A percentile compares a stretch with the other conserved stretches of the same genome.
These are phyloP conservation scores for Cryphonectria radicalis DNA, from an alignment of 2,329 filamentous ascomycete species.

Conservation along the genomic window DNA sequence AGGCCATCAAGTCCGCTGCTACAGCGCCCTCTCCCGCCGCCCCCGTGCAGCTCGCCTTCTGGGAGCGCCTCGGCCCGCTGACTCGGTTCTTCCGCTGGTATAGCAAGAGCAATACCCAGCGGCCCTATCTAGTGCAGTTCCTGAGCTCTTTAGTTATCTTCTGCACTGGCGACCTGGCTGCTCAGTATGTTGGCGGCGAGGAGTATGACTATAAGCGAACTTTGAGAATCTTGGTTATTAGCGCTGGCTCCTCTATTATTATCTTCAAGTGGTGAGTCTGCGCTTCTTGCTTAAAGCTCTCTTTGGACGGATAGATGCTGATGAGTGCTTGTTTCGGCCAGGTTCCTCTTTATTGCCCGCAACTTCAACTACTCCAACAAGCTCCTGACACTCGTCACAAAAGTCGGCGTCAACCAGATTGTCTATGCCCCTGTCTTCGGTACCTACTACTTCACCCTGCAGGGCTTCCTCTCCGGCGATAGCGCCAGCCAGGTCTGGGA, in stretches of 20 bases:
- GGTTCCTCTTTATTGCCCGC: slow-evolving; percentile 78
- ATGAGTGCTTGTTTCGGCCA: slow-evolving; percentile 37
- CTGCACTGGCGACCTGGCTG: slow-evolving; percentile 74
- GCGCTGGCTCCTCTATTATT: slow-evolving; percentile 73
- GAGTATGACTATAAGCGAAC: slow-evolving; percentile 73
- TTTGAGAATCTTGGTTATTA: slow-evolving; percentile 73
- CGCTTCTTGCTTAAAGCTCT: not conserved
- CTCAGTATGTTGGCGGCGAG: slow-evolving; percentile 68
- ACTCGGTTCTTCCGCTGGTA: slow-evolving; percentile 63
- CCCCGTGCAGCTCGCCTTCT: slow-evolving; percentile 47
- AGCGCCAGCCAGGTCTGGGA: slow-evolving; percentile 66
- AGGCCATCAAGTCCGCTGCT: slow-evolving; percentile 14
- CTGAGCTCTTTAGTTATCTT: slow-evolving; percentile 78
- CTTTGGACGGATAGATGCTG: slow-evolving; percentile 10
- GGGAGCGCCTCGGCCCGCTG: slow-evolving; percentile 62
- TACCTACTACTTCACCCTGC: slow-evolving; percentile 79
- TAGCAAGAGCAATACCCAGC: slow-evolving; percentile 68
- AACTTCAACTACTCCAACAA: slow-evolving; percentile 84
- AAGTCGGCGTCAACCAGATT: slow-evolving; percentile 79
- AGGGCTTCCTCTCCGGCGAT: slow-evolving; percentile 74
- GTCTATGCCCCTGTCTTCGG: slow-evolving; percentile 84
- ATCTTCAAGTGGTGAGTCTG: slow-evolving; percentile 75
- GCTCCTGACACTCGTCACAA: slow-evolving; percentile 69
- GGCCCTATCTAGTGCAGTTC: slow-evolving; percentile 79
- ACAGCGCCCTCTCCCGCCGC: slow-evolving; percentile 48